phyloP scores from a whole-genome alignment of 2,329 filamentous ascomycete genomes.

The Cladophialophora carrionii region DNA sequence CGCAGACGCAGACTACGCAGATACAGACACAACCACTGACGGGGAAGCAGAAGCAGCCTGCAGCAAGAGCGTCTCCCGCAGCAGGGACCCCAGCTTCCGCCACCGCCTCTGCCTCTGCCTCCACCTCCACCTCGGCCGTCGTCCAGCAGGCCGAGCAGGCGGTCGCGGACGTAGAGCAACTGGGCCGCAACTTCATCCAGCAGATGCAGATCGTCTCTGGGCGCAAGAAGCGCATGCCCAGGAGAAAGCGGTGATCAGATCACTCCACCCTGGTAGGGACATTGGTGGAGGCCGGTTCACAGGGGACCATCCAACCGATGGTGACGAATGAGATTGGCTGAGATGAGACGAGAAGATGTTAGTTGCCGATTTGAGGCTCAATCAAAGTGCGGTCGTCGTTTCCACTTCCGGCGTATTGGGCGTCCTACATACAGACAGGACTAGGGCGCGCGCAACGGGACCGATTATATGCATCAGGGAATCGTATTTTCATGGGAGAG shows the following conservation, averaged over 20 bases:
- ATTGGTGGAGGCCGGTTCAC: neutral
- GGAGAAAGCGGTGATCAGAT: conserved; percentile 14
- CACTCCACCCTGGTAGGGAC: neutral
- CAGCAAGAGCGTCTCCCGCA: neutral
- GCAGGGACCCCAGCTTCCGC: neutral
- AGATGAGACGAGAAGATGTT: neutral
- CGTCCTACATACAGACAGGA: neutral
- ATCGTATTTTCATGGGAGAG: neutral
- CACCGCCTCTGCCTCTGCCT: neutral
- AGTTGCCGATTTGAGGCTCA: neutral
- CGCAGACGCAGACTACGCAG: neutral
- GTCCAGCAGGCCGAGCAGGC: conserved; percentile 12
- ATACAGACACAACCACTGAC: neutral
- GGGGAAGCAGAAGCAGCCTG: neutral
- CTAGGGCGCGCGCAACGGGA: neutral
- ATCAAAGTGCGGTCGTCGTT: neutral
- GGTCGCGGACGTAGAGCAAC: conserved; percentile 12
- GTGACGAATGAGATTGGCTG: neutral
- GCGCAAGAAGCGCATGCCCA: conserved; percentile 16
- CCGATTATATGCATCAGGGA: neutral
- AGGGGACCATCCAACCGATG: no score
- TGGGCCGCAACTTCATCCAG: conserved; percentile 13
- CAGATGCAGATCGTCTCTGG: conserved; percentile 18
- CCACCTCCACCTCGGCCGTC: neutral
- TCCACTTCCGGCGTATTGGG: neutral